These are phyloP conservation scores for Melanopsichium pennsylvanicum DNA, from an alignment of 1,284 basidiomycete species.

Conservation along the genomic window DNA sequence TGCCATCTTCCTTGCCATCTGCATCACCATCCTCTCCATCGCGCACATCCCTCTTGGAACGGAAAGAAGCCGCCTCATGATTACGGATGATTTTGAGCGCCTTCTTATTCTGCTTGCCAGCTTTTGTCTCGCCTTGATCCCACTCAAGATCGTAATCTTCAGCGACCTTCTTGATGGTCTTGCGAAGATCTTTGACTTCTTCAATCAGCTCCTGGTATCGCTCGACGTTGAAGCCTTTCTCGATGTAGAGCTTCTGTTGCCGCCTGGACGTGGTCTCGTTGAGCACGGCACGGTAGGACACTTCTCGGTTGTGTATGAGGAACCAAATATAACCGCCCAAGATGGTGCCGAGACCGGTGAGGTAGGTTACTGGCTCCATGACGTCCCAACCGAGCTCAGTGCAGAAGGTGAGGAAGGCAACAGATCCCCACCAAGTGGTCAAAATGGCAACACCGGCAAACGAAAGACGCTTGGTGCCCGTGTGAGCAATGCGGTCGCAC, in stretches of 20 bases:
- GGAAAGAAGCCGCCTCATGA: slow-evolving; percentile 30
- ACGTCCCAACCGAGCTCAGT: slow-evolving; percentile 54
- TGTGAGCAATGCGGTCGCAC: slow-evolving; percentile 53
- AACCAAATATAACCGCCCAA: slow-evolving; percentile 59
- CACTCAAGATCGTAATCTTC: slow-evolving; percentile 60
- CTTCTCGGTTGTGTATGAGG: slow-evolving; percentile 57
- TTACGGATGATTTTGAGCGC: slow-evolving; percentile 58
- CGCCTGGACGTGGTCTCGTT: slow-evolving; percentile 56
- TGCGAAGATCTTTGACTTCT: slow-evolving; percentile 54
- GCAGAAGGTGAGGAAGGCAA: slow-evolving; percentile 54
- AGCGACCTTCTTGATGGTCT: slow-evolving; percentile 54
- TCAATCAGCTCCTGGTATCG: slow-evolving; percentile 55
- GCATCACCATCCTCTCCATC: slow-evolving; percentile 20
- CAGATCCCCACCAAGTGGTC: slow-evolving; percentile 51
- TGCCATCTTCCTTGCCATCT: slow-evolving; percentile 7
- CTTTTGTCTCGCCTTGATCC: slow-evolving; percentile 54
- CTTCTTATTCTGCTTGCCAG: slow-evolving; percentile 49
- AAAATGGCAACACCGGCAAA: slow-evolving; percentile 50
- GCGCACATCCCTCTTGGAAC: slow-evolving; percentile 8
- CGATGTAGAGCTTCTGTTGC: slow-evolving; percentile 54
- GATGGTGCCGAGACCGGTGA: slow-evolving; percentile 54
- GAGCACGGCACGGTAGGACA: slow-evolving; percentile 55
- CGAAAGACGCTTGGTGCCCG: slow-evolving; percentile 48
- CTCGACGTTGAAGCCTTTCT: slow-evolving; percentile 55
- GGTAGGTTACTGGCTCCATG: slow-evolving; percentile 55